Base-by-base conservation (phyloP, 345 rosid genomes). In the Ceriops tagal region DNA sequence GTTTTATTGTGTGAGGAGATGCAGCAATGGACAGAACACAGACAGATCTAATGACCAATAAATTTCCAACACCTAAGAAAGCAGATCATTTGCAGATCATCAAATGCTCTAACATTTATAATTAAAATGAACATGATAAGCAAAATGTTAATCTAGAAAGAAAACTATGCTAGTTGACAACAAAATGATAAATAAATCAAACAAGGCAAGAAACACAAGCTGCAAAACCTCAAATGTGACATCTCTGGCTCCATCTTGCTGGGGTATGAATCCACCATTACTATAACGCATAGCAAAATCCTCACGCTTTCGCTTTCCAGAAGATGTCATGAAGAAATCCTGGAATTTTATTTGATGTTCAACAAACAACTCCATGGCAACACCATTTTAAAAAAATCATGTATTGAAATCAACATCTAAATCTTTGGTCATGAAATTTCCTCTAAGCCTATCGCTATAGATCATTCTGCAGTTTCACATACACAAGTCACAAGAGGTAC, bases 301-400 rank as follows among this genome's bases (percentile, higher is more conserved):
- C 53, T 90, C 99, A 67, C 98, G 99, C 82, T 92, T 95, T 65
- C 99, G 81, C 78, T 95, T 95, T 73, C 98, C 98, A 58, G 96
- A 67, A 64, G 98, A 65, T 73, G 73, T 60, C 72, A 68, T 84
- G 81, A 95, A 89, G 86, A 95, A 88, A 80, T 95, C 96, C 99
- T 95, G 85, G 60, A 68, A 77, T 68, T 66, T 73, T 73, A 67
- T 71, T 69, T 63, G 70, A 67, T 32, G 67, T 79, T 62, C 76
- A 66, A 65, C 63, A 61, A 68, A 63, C 75, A 69, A 64, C 68
- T 64, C 67, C 65, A 51, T 8, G 6, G 59, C 16, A 55, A 55
- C 24, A 22, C 22, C 26, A 2, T 19, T 18, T 27, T 43, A 47
- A 31, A 53, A 53, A 64, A 62, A 56, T 22, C 47, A 62, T 26